Evolutionary conservation across 768 basidiomycete species (phyloP).

Genomic region (Cystoderma amianthinum): DNA sequence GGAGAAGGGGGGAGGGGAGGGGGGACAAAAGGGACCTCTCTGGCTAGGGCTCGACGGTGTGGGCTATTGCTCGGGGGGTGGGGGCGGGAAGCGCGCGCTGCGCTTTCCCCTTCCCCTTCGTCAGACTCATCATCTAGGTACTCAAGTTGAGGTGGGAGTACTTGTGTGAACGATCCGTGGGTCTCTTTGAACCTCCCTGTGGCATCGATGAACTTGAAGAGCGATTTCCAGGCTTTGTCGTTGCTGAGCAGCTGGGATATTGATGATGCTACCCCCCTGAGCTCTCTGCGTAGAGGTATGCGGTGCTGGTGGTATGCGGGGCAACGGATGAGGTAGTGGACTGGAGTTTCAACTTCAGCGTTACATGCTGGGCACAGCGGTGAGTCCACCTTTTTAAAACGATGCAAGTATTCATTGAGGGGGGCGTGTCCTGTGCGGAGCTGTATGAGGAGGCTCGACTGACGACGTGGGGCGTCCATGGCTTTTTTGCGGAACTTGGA

Average conservation of each 20-base stretch:
- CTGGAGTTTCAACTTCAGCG: slow-evolving; percentile 13
- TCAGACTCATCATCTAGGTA: too few species aligned
- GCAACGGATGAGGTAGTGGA: slow-evolving; percentile 22
- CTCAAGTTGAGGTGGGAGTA: background rate
- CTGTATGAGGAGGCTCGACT: slow-evolving; percentile 18
- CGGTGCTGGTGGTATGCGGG: slow-evolving; percentile 9
- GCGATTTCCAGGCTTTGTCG: background rate
- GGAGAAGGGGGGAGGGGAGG: background rate
- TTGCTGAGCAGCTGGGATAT: background rate
- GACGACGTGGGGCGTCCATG: slow-evolving; percentile 3
- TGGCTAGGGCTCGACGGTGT: background rate
- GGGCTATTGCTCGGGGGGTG: background rate
- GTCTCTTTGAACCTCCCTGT: background rate
- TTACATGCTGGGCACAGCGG: slow-evolving; percentile 19
- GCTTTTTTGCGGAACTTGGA: slow-evolving; percentile 7
- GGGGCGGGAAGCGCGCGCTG: background rate
- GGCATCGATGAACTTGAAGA: background rate
- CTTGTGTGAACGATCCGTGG: background rate
- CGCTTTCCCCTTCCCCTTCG: background rate
- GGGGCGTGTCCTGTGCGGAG: slow-evolving; percentile 21
- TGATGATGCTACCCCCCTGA: background rate
- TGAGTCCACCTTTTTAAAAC: slow-evolving; percentile 14
- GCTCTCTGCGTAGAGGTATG: background rate
- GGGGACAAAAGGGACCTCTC: background rate
- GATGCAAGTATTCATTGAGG: slow-evolving; percentile 19